A percentile compares a stretch with the other conserved stretches of the same genome.
Evolutionary conservation across 108 stramenopile species (phyloP).

Genomic region (Parmales sp.): DNA sequence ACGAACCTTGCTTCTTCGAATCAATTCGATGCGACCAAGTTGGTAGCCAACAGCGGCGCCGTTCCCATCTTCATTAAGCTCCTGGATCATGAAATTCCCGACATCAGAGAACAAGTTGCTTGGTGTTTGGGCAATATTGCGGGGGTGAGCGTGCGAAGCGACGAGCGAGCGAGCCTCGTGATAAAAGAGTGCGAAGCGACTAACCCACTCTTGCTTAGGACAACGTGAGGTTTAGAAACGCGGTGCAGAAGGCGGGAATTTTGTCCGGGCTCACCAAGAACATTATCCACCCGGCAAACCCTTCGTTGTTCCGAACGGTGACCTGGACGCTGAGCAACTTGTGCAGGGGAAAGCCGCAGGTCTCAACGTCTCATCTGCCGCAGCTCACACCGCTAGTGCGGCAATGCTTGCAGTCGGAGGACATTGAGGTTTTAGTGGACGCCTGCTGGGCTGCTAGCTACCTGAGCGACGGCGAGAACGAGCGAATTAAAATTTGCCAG

Average conservation of each 20-base stretch:
- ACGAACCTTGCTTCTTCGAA: slow-evolving; percentile 86
- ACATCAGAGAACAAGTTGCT: slow-evolving; percentile 84
- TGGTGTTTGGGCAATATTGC: slow-evolving; percentile 96
- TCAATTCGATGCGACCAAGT: slow-evolving; percentile 27
- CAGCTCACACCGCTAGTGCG: slow-evolving; percentile 49
- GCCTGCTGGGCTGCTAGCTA: slow-evolving; percentile 81
- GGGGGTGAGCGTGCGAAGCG: too few relatives aligned
- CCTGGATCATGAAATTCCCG: slow-evolving; percentile 41
- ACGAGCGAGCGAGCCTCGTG: too few relatives aligned
- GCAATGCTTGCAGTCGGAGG: slow-evolving; percentile 20
- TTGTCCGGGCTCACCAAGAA: slow-evolving; percentile 59
- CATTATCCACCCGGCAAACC: slow-evolving; percentile 50
- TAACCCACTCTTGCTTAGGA: too few relatives aligned
- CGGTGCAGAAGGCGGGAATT: slow-evolving; percentile 43
- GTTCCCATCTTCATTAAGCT: slow-evolving; percentile 56
- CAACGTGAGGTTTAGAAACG: slow-evolving; percentile 53
- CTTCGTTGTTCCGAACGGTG: slow-evolving; percentile 60
- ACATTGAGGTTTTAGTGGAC: slow-evolving; percentile 48
- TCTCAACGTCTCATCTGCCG: slow-evolving; percentile 30
- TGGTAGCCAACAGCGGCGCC: slow-evolving; percentile 62
- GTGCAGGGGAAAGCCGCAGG: slow-evolving; percentile 84
- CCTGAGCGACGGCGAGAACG: slow-evolving; percentile 71
- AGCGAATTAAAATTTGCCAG: slow-evolving; percentile 59
- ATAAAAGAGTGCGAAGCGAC: too few relatives aligned
- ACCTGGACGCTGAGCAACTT: slow-evolving; percentile 86